Conservation (phyloP, 805 yeast genomes). For the Lachancea meyersii region DNA sequence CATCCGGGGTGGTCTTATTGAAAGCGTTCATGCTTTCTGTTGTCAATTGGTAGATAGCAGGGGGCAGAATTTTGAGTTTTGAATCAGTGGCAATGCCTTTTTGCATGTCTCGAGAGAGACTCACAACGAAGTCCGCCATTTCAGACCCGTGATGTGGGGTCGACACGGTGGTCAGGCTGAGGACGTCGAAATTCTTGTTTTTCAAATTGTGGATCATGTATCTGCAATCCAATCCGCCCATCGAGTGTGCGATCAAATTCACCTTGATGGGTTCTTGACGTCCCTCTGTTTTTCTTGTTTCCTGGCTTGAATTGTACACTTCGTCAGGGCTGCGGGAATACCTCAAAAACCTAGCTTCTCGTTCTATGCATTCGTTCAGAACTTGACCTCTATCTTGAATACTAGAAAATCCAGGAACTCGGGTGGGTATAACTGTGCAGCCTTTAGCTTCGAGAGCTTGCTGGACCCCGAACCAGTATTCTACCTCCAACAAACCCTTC, state of each 20-base stretch:
- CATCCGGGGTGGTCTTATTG: conserved; percentile 47
- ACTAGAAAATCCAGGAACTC: conserved; percentile 77
- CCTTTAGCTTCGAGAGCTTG: conserved; percentile 56
- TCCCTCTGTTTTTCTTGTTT: conserved; percentile 1
- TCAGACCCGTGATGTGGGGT: conserved; percentile 89
- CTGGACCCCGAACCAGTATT: conserved; percentile 80
- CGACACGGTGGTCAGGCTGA: conserved; percentile 73
- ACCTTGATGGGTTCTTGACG: conserved; percentile 41
- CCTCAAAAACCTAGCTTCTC: conserved; percentile 20
- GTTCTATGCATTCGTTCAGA: conserved; percentile 46
- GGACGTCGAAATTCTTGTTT: conserved; percentile 48
- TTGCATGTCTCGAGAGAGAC: conserved; percentile 25
- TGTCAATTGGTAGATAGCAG: conserved; percentile 59
- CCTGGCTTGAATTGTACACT: conserved; percentile 18
- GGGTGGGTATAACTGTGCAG: conserved; percentile 60
- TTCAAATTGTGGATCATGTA: conserved; percentile 57
- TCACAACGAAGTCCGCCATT: conserved; percentile 63
- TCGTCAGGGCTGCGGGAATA: conserved; percentile 17
- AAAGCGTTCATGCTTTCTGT: conserved; percentile 46
- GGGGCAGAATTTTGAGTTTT: conserved; percentile 28
- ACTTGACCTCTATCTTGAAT: conserved; percentile 61
- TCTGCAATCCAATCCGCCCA: conserved; percentile 90
- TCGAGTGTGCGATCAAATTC: conserved; percentile 80
- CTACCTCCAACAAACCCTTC: conserved; percentile 38
- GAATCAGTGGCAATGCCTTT: conserved; percentile 20